phyloP scores from a whole-genome alignment of 495 filamentous ascomycete genomes.

The Aspergillus bertholletiae region DNA sequence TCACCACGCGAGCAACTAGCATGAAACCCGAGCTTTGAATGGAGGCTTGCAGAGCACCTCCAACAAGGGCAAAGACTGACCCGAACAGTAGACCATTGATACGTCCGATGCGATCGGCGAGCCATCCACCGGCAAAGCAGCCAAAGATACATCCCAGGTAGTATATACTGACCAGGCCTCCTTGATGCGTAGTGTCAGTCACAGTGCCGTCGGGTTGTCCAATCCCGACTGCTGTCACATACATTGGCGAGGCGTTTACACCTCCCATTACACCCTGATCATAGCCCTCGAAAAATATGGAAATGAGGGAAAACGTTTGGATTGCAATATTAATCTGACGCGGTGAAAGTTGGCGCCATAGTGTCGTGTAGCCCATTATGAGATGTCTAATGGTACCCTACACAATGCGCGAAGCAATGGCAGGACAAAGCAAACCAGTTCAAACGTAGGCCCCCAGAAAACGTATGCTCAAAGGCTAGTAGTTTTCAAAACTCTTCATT shows the following conservation, averaged over 20 bases:
- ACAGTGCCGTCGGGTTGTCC: constrained; percentile 34
- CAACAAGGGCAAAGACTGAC: constrained; percentile 50
- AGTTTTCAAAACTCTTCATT: too few species aligned
- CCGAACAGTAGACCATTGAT: constrained; percentile 53
- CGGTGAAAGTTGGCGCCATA: constrained; percentile 41
- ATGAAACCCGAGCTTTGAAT: constrained; percentile 51
- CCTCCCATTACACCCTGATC: constrained; percentile 53
- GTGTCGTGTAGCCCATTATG: constrained; percentile 36
- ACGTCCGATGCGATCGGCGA: constrained; percentile 51
- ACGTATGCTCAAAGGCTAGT: too few species aligned
- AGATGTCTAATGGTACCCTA: background rate
- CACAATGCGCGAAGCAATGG: background rate
- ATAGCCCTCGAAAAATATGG: constrained; percentile 56
- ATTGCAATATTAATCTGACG: constrained; percentile 41
- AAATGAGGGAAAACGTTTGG: constrained; percentile 43
- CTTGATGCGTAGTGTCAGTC: constrained; percentile 35
- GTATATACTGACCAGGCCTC: constrained; percentile 52
- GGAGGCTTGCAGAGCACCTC: constrained; percentile 50
- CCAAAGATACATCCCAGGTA: constrained; percentile 55
- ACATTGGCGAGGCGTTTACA: constrained; percentile 40
- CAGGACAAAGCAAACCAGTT: background rate
- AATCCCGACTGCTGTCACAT: constrained; percentile 34
- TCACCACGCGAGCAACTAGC: constrained; percentile 51
- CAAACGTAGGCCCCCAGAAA: too few species aligned
- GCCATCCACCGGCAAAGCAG: constrained; percentile 48